Conservation (phyloP, 441 rosid genomes). For the Populus trichocarpa region DNA sequence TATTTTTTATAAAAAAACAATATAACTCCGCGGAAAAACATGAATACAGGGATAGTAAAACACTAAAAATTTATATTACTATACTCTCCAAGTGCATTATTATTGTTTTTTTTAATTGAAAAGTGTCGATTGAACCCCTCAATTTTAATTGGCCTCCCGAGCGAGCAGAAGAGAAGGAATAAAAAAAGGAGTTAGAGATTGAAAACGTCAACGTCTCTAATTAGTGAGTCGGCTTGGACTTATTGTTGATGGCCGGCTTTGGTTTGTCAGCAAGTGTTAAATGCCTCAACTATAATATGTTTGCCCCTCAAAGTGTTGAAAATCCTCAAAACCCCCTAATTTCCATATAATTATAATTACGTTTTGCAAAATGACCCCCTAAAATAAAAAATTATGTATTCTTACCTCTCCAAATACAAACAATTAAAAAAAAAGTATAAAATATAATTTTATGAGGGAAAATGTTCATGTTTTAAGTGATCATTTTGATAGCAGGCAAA, state of each 20-base stretch:
- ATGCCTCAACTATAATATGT: neutral
- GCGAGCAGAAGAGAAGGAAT: neutral
- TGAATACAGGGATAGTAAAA: too few species aligned
- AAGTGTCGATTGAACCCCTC: neutral
- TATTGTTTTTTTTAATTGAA: neutral
- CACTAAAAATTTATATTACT: too few species aligned
- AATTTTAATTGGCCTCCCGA: neutral
- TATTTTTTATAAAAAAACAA: too few species aligned
- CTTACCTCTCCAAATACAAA: too few species aligned
- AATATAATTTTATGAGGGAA: too few species aligned
- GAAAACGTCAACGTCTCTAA: neutral
- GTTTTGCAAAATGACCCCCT: neutral
- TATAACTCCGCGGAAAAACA: too few species aligned
- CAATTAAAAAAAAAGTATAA: too few species aligned
- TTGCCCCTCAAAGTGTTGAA: neutral
- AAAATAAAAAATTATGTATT: too few species aligned
- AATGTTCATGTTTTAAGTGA: neutral
- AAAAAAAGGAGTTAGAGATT: neutral
- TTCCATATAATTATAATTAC: neutral
- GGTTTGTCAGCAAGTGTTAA: too few species aligned
- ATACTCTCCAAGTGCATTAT: too few species aligned
- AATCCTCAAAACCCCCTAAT: neutral
- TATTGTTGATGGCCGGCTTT: too few species aligned
- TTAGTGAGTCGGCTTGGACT: too few species aligned
- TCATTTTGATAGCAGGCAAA: neutral